Percentiles rank a stretch among this genome's conserved stretches.
phyloP scores from a whole-genome alignment of 257 asterid species.

The Solanum chiquidenum region DNA sequence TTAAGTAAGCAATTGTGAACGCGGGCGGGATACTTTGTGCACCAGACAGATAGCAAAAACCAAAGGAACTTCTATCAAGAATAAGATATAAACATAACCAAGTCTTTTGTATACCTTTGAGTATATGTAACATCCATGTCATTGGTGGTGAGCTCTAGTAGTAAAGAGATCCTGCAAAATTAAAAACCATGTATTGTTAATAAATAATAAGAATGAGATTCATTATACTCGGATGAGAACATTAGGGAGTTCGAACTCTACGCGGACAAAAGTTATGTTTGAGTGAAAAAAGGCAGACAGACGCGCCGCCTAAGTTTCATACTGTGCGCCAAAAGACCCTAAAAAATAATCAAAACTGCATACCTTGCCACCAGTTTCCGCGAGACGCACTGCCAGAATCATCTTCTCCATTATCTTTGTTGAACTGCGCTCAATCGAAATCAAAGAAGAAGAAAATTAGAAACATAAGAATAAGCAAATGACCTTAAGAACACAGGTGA shows the following conservation, averaged over 20 bases:
- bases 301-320: background rate
- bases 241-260: background rate
- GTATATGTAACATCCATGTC: conserved; percentile 9
- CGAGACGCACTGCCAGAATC: conserved; percentile 65
- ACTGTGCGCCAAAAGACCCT: background rate
- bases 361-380: conserved; percentile 97
- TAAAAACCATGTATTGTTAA: background rate
- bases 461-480: background rate
- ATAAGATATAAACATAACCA: background rate
- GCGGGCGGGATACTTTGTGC: background rate
- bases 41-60: background rate
- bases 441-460: background rate
- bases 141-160: conserved; percentile 27
- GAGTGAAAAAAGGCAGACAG: background rate
- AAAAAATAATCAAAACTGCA: background rate
- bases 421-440: conserved; percentile 14
- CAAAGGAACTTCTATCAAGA: background rate
- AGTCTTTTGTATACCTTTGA: conserved; percentile 6
- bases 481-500: background rate
- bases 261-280: background rate
- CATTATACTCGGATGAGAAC: background rate
- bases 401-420: conserved; percentile 54
- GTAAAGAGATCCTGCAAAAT: conserved; percentile 57
- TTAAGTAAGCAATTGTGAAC: background rate
- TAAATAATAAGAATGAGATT: background rate